A percentile compares a stretch with the other conserved stretches of the same genome.
These are phyloP conservation scores for Purshia tridentata DNA, from an alignment of 306 rosid genomes.

Conservation along the genomic window DNA sequence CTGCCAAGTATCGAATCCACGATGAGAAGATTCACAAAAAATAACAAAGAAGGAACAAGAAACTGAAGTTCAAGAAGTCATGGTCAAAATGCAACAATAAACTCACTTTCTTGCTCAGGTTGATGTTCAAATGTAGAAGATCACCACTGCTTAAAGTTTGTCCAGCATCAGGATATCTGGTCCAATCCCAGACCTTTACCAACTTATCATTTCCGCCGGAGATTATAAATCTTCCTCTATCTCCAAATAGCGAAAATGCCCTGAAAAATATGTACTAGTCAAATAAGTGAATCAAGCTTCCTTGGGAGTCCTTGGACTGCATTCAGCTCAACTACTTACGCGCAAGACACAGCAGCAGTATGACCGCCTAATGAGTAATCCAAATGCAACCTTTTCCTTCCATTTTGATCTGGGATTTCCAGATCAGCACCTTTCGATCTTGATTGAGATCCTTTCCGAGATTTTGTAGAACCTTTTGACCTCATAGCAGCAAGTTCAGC, in stretches of 20 bases:
- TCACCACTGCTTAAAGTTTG: slow-evolving; percentile 19
- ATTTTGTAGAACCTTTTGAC: slow-evolving; percentile 51
- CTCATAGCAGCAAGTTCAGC: slow-evolving; percentile 47
- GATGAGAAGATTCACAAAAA: slow-evolving; percentile 19
- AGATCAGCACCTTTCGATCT: slow-evolving; percentile 44
- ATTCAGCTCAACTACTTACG: slow-evolving; percentile 51
- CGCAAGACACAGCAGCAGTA: slow-evolving; percentile 73
- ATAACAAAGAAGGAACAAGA: slow-evolving; percentile 21
- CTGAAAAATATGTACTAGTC: slow-evolving; percentile 46
- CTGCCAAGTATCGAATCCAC: slow-evolving; percentile 44
- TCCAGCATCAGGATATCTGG: slow-evolving; percentile 38
- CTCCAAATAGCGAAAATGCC: slow-evolving; percentile 80
- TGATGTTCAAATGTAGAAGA: slow-evolving; percentile 44
- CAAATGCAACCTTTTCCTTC: slow-evolving; percentile 60
- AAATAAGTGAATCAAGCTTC: slow-evolving; percentile 26
- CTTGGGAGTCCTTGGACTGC: slow-evolving; percentile 15
- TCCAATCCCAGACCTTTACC: slow-evolving; percentile 89
- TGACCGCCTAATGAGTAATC: slow-evolving; percentile 83
- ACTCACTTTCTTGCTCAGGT: slow-evolving; percentile 64
- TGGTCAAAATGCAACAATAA: slow-evolving; percentile 18
- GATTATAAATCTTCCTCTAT: slow-evolving; percentile 74
- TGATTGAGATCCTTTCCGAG: slow-evolving; percentile 56
- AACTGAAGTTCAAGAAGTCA: neutral
- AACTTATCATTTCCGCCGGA: slow-evolving; percentile 86
- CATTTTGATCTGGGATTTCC: slow-evolving; percentile 41